Evolutionary conservation across 2,329 filamentous ascomycete species (phyloP).

Genomic region (Calonectria pseudoturangicola): DNA sequence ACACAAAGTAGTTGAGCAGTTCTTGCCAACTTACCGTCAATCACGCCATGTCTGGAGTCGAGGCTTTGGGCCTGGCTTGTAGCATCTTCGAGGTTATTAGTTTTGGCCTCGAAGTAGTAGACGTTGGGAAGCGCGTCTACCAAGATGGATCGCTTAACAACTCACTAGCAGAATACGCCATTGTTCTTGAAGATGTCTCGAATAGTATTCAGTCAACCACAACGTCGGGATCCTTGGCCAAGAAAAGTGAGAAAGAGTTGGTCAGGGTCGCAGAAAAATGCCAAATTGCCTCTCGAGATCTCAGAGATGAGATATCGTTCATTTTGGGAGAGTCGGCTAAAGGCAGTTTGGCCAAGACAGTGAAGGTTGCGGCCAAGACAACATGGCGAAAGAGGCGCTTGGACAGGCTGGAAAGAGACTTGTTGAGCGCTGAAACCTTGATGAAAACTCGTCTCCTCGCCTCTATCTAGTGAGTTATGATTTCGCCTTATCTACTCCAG

Average conservation of each 20-base stretch:
- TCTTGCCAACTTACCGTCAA: background rate
- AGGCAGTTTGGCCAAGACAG: conserved; percentile 10
- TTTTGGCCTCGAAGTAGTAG: conserved; percentile 44
- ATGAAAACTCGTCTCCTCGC: conserved; percentile 35
- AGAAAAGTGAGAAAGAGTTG: conserved; percentile 13
- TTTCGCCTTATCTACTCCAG: background rate
- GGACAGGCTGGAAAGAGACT: conserved; percentile 42
- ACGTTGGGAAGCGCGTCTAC: conserved; percentile 45
- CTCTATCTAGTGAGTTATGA: conserved; percentile 8
- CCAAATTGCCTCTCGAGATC: conserved; percentile 14
- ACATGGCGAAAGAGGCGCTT: conserved; percentile 49
- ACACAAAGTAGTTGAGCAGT: background rate
- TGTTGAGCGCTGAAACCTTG: conserved; percentile 23
- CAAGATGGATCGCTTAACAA: conserved; percentile 30
- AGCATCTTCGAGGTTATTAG: conserved; percentile 52
- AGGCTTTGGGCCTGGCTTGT: conserved; percentile 50
- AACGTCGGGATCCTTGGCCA: background rate
- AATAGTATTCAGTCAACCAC: background rate
- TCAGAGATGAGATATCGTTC: conserved; percentile 26
- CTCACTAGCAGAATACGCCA: background rate
- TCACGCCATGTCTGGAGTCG: conserved; percentile 42
- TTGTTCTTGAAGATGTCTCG: background rate
- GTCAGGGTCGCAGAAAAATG: conserved; percentile 17
- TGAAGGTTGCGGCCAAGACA: conserved; percentile 42
- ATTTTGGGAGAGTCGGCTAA: conserved; percentile 21